Conservation (phyloP, 257 asterid genomes). For the Solanum sitiens region DNA sequence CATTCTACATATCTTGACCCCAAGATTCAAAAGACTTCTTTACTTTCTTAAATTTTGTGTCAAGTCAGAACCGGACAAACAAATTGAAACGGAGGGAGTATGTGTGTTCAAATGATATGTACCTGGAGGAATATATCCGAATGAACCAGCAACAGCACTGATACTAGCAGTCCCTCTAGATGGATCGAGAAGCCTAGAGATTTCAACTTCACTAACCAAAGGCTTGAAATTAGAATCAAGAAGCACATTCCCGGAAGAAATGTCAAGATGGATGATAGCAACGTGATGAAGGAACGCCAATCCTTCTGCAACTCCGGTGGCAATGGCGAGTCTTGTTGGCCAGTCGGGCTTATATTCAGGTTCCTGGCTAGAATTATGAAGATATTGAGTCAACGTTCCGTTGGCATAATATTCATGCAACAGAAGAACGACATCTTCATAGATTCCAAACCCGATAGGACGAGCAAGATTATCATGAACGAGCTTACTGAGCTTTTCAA, state of each 20-base stretch:
- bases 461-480: conserved; percentile 71
- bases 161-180: conserved; percentile 94
- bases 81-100: neutral
- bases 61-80: neutral
- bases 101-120: neutral
- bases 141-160: conserved; percentile 98
- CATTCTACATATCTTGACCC: too few relatives aligned
- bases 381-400: conserved; percentile 68
- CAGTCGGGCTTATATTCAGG: conserved; percentile 68
- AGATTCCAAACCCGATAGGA: conserved; percentile 74
- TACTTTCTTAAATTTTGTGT: too few relatives aligned
- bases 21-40: too few relatives aligned
- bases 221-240: conserved; percentile 68
- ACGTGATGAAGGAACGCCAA: conserved; percentile 77
- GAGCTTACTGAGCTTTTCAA: conserved; percentile 78
- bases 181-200: conserved; percentile 91
- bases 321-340: conserved; percentile 74
- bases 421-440: conserved; percentile 67
- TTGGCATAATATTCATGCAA: conserved; percentile 50
- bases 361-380: conserved; percentile 38
- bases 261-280: conserved; percentile 89
- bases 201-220: conserved; percentile 82
- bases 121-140: conserved; percentile 99
- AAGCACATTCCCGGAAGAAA: conserved; percentile 79
- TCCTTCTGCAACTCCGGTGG: conserved; percentile 93